These are phyloP conservation scores for Rhodotorula babjevae DNA, from an alignment of 768 basidiomycete genomes.

Conservation along the genomic window DNA sequence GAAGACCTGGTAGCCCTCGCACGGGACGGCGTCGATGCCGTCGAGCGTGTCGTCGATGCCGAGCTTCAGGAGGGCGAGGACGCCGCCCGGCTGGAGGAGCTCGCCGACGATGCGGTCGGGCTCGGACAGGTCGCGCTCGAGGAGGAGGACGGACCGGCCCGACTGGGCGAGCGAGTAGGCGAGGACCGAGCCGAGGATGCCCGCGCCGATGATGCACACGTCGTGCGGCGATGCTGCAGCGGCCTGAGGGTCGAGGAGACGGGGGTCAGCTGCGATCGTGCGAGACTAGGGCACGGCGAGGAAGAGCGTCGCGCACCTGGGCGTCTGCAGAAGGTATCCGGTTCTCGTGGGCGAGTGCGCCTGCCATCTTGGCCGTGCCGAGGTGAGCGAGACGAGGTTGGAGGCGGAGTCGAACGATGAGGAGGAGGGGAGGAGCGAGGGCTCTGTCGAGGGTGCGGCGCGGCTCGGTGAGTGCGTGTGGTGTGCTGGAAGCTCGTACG, in stretches of 20 bases:
- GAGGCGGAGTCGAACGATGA: not conserved
- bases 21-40: slow-evolving; percentile 78
- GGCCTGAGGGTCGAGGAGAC: not conserved
- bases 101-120: slow-evolving; percentile 98
- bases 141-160: slow-evolving; percentile 70
- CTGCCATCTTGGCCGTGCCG: not conserved
- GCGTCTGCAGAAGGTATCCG: slow-evolving; percentile 10
- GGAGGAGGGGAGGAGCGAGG: not conserved
- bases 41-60: slow-evolving; percentile 72
- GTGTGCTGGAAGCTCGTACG: too few species aligned
- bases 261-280: not conserved
- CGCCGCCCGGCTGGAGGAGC: slow-evolving; percentile 88
- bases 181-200: slow-evolving; percentile 79
- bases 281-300: not conserved
- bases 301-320: not conserved
- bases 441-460: too few species aligned
- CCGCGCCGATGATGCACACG: slow-evolving; percentile 79
- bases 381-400: not conserved
- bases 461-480: too few species aligned
- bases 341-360: not conserved
- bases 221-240: slow-evolving; percentile 43
- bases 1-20: slow-evolving; percentile 79
- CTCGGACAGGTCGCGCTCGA: slow-evolving; percentile 85
- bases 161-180: slow-evolving; percentile 67
- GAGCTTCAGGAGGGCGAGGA: slow-evolving; percentile 67